phyloP scores from a whole-genome alignment of 805 yeast genomes.

The Zygosaccharomyces lentus region DNA sequence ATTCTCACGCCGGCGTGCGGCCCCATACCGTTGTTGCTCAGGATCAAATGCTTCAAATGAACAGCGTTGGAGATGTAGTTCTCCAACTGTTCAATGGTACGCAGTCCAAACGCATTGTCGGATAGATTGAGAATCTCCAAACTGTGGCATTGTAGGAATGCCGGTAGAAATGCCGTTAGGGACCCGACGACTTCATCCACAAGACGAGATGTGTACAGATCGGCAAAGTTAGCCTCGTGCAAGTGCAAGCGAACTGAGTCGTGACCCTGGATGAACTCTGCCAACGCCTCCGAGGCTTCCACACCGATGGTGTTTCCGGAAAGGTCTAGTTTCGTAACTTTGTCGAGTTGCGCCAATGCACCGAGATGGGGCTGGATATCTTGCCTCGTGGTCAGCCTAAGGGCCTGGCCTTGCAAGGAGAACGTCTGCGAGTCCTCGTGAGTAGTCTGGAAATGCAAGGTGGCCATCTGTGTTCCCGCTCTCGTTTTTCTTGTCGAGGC shows the following conservation, averaged over 20 bases:
- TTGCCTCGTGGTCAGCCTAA: constrained; percentile 65
- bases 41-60: constrained; percentile 76
- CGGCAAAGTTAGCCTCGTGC: constrained; percentile 78
- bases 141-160: constrained; percentile 62
- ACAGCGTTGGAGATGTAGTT: constrained; percentile 67
- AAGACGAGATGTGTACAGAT: constrained; percentile 89
- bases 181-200: constrained; percentile 92
- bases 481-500: background rate
- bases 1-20: constrained; percentile 96
- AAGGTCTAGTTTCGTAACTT: constrained; percentile 58
- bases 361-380: constrained; percentile 71
- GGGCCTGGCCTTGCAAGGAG: constrained; percentile 68
- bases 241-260: constrained; percentile 41
- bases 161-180: constrained; percentile 66
- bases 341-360: constrained; percentile 43
- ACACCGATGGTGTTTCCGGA: constrained; percentile 95
- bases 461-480: no score
- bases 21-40: constrained; percentile 96
- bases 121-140: constrained; percentile 74
- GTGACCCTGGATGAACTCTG: constrained; percentile 45
- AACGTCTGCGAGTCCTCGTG: constrained; percentile 47
- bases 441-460: constrained; percentile 37
- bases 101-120: constrained; percentile 96
- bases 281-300: constrained; percentile 73
- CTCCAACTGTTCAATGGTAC: constrained; percentile 88